Evolutionary conservation across 306 rosid genomes (phyloP).

Genomic region (Alnus glutinosa): DNA sequence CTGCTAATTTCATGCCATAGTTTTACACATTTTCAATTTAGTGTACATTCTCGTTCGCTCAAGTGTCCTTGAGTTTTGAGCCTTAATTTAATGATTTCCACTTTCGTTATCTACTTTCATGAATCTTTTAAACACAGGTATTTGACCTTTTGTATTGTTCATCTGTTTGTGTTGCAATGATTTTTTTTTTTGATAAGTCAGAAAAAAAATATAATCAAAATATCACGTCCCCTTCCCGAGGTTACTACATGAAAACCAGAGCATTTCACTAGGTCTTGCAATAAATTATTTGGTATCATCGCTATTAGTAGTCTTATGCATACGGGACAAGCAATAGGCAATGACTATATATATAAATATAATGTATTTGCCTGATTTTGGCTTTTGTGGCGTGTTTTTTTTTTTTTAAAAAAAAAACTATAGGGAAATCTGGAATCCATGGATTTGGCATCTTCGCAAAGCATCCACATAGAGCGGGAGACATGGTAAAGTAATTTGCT

Average conservation of each 20-base stretch:
- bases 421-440: conserved; percentile 98
- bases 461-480: conserved; percentile 97
- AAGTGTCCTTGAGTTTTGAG: background rate
- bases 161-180: background rate
- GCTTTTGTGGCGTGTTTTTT: background rate
- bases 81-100: background rate
- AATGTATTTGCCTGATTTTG: background rate
- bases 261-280: background rate
- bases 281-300: background rate
- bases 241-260: too few relatives aligned
- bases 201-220: too few relatives aligned
- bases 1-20: background rate
- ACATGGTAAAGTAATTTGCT: conserved; percentile 66
- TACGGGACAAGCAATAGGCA: background rate
- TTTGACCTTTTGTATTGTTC: conserved; percentile 2
- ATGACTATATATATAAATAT: background rate
- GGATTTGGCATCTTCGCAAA: conserved; percentile 98
- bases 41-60: background rate
- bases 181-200: too few relatives aligned
- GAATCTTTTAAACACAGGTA: background rate
- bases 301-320: background rate
- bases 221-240: too few relatives aligned
- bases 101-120: background rate
- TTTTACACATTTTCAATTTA: background rate
- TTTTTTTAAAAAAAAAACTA: background rate